A percentile compares a stretch with the other conserved stretches of the same genome.
Conservation (phyloP, 2,329 filamentous ascomycete genomes). For the Orbilia quercus region DNA sequence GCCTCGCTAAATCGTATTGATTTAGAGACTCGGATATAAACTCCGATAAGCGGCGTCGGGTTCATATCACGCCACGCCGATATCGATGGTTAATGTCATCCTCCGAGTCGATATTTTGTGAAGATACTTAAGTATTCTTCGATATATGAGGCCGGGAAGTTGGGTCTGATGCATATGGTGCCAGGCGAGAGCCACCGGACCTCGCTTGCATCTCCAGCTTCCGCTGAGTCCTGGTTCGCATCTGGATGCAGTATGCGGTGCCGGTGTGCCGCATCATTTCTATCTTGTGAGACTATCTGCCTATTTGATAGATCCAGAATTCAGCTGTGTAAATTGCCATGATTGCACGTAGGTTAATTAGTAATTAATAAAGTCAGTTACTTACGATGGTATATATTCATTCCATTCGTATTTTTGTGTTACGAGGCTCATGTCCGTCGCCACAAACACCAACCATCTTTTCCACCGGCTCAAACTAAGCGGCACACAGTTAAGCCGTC, state of each 20-base stretch:
- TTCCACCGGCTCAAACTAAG: neutral
- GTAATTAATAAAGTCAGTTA: too few relatives aligned
- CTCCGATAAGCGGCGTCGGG: conserved; percentile 44
- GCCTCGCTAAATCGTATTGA: conserved; percentile 19
- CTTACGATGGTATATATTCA: neutral
- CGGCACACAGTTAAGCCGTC: conserved; percentile 1
- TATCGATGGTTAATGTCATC: conserved; percentile 27
- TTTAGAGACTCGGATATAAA: conserved; percentile 36
- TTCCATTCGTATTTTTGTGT: too few relatives aligned
- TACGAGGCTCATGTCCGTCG: conserved; percentile 29
- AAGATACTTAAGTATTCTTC: too few relatives aligned
- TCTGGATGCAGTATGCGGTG: conserved; percentile 41
- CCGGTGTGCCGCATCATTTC: conserved; percentile 53
- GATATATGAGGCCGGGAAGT: neutral
- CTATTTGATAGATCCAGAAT: conserved; percentile 2
- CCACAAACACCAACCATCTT: conserved; percentile 34
- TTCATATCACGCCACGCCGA: conserved; percentile 44
- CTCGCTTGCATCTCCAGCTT: conserved; percentile 38
- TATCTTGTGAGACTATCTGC: conserved; percentile 18
- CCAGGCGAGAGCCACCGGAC: conserved; percentile 8
- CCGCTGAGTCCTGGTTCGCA: conserved; percentile 28
- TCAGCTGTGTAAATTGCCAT: conserved; percentile 22
- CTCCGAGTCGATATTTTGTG: conserved; percentile 47
- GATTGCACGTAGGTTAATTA: conserved; percentile 34
- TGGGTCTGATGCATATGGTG: too few relatives aligned